Base-by-base conservation (phyloP, 2,329 filamentous ascomycete genomes). In the Mycocentrospora acerina region DNA sequence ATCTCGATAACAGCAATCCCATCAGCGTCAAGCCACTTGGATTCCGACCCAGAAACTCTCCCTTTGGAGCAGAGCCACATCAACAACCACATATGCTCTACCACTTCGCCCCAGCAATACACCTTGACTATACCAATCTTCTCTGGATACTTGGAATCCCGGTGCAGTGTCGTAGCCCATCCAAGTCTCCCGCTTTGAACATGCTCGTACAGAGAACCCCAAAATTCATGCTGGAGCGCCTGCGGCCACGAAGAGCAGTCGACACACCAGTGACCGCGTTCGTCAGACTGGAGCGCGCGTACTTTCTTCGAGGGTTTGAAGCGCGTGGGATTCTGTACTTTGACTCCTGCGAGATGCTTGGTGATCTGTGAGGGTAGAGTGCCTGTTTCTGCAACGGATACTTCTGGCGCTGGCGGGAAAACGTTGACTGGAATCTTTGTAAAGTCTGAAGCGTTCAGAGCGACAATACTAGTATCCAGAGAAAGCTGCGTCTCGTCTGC, bases 241-340 rank as follows among this genome's bases (percentile, higher is more conserved):
- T 59, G 35, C 0, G 69, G 59, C 85, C 85, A 89, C 1, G 51
- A 34, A 1, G 66, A 58, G 49, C 78, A 82, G 47, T 82, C 71
- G 4, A 95, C 55, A 2, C 73, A 64, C 90, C 90, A 96, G 65
- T 86, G 82, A 1, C 90, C 90, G 12, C 90, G 77, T 62, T 95
- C 89, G 25, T 85, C 77, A 0, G 68, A 66, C 3, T 74, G 67
- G 2, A 85, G 67, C 0, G 65, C 58, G 4, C 83, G 72, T 2
- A 68, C 67, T 35, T 78, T 45, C 5, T 32, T 46, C 3, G 49
- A 29, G 12, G 69, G 68, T 15, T 56, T 57, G 47, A 67, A 74
- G 7, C 55, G 51, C 5, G 34, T 44, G 14, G 53, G 39, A 14
- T 66, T 55, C 9, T 63, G 55, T 8, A 42, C 37, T 12, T 70